These are phyloP conservation scores for Salvia hispanica DNA, from an alignment of 257 asterid species.

Conservation along the genomic window DNA sequence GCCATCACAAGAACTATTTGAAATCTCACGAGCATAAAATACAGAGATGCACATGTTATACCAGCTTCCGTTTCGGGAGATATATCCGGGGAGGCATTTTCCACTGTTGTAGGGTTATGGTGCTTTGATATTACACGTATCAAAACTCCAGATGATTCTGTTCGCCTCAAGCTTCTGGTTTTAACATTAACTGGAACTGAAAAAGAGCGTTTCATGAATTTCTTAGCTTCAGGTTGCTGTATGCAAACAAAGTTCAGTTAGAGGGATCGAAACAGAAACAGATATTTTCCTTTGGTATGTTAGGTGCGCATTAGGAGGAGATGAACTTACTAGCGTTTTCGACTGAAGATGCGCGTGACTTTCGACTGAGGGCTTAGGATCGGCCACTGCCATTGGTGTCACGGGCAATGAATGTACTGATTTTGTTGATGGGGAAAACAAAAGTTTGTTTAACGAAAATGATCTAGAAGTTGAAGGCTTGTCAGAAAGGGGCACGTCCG, in stretches of 20 bases:
- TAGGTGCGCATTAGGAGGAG: conserved; percentile 19
- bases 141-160: conserved; percentile 74
- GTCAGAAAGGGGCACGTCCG: conserved; percentile 65
- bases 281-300: neutral
- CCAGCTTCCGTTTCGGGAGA: conserved; percentile 58
- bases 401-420: conserved; percentile 71
- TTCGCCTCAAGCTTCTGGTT: conserved; percentile 67
- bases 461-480: conserved; percentile 91
- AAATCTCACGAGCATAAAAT: neutral
- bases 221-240: conserved; percentile 61
- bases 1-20: conserved; percentile 1
- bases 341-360: conserved; percentile 44
- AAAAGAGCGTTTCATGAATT: conserved; percentile 68
- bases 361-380: conserved; percentile 44
- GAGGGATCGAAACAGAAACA: conserved; percentile 22
- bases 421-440: conserved; percentile 71
- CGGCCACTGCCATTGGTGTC: conserved; percentile 66
- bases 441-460: conserved; percentile 75
- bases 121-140: conserved; percentile 76
- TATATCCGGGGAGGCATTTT: conserved; percentile 52
- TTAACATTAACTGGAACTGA: conserved; percentile 88
- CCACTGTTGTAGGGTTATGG: conserved; percentile 47
- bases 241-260: conserved; percentile 32
- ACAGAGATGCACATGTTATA: conserved; percentile 33
- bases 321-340: conserved; percentile 50